Evolutionary conservation across 352 stramenopile genomes (phyloP), one percentile per base, ranked within the genome.

Genomic region (Thalassiosira pacifica): DNA sequence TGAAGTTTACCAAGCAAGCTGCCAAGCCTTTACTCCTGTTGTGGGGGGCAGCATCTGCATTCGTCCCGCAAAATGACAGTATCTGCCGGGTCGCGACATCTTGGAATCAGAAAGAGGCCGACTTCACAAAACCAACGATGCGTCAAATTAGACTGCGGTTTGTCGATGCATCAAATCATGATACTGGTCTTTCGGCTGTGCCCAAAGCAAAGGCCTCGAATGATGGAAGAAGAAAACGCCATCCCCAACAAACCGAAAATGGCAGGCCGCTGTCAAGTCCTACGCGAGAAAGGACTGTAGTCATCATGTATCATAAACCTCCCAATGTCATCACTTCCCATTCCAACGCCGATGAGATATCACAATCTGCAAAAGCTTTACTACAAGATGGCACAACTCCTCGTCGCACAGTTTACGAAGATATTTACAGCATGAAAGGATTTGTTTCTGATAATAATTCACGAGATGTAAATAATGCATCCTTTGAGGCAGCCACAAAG

Each of bases 231-330:
- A 57, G 45, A 57, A 57, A 57, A 57, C 45, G 45, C 5, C 10
- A 13, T 22, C n/a, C 16, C 2, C 11, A 57, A 57, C 45, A 57
- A 57, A 10, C 4, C n/a, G 19, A n/a, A 19, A 57, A 57, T 57
- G 11, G 6, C 11, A 48, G 6, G 13, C 45, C 5, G 10, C 45
- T 57, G 5, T 3, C 45, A 2, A 57, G 29, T 60, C 2, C 13
- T 60, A 29, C 64, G 48, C 63, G 42, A 71, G 79, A 88, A 88
- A 70, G 45, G 72, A 93, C 85, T 18, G 79, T 93, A 19, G 88
- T 93, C 0, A 78, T 93, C 45, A 57, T 90, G 26, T 93, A 90
- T 61, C 55, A 93, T 64, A 93, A 93, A 77, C 88, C 88, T 45
- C 1, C 77, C 27, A 87, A 91, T 76, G 69, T 90, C 13, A 81